phyloP scores from a whole-genome alignment of 2,329 filamentous ascomycete genomes.

The Colletotrichum cuscutae region DNA sequence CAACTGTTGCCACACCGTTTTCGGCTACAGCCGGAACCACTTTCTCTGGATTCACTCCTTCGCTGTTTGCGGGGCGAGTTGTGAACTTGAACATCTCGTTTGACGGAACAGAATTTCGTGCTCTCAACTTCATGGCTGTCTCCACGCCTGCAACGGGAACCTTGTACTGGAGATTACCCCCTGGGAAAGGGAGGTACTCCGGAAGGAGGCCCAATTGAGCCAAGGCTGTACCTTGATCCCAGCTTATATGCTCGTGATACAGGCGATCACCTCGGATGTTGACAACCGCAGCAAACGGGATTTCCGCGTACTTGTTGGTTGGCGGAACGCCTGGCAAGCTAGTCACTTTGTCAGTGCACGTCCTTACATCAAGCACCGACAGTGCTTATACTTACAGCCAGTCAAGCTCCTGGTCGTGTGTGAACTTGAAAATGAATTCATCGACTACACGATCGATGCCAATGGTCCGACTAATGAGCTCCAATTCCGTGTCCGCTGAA shows the following conservation, averaged over 20 bases:
- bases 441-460: slow-evolving; percentile 78
- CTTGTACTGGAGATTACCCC: not conserved
- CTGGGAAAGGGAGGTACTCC: slow-evolving; percentile 50
- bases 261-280: slow-evolving; percentile 71
- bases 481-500: slow-evolving; percentile 71
- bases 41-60: not conserved
- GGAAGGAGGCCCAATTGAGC: slow-evolving; percentile 65
- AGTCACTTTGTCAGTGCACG: not conserved
- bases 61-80: not conserved
- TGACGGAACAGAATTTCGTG: slow-evolving; percentile 41
- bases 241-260: slow-evolving; percentile 74
- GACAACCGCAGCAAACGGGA: slow-evolving; percentile 71
- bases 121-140: slow-evolving; percentile 44
- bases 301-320: slow-evolving; percentile 62
- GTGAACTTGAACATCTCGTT: slow-evolving; percentile 43
- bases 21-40: not conserved
- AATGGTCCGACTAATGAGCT: slow-evolving; percentile 76
- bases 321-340: not conserved
- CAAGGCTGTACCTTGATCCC: slow-evolving; percentile 74
- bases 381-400: slow-evolving; percentile 67
- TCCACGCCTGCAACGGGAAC: slow-evolving; percentile 45
- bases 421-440: slow-evolving; percentile 74
- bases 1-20: not conserved
- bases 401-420: slow-evolving; percentile 70
- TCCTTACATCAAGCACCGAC: no score